These are phyloP conservation scores for Davidsoniella virescens DNA, from an alignment of 2,329 filamentous ascomycete species.

Conservation along the genomic window DNA sequence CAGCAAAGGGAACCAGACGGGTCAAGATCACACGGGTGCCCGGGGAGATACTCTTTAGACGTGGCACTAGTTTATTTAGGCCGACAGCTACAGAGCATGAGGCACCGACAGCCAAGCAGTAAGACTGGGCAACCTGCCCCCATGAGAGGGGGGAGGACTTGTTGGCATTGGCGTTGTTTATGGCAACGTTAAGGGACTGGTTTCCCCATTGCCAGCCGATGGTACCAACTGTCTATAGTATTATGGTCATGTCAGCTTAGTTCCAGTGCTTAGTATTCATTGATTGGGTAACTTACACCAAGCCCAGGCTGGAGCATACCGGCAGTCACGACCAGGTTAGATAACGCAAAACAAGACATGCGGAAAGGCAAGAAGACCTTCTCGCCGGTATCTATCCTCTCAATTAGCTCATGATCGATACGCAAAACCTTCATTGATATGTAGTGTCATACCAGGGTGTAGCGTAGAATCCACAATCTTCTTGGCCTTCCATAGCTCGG, in stretches of 20 bases:
- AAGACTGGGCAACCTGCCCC: conserved; percentile 71
- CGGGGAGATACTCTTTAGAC: conserved; percentile 60
- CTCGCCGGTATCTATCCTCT: conserved; percentile 61
- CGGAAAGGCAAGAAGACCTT: conserved; percentile 88
- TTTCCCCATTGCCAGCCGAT: conserved; percentile 91
- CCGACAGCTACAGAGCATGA: conserved; percentile 89
- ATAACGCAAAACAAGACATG: conserved; percentile 90
- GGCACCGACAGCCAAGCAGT: conserved; percentile 78
- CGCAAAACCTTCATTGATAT: not conserved
- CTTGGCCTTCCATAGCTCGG: conserved; percentile 87
- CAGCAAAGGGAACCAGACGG: conserved; percentile 89
- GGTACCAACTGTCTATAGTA: conserved; percentile 54
- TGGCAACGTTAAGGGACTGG: conserved; percentile 93
- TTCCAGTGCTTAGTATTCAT: not conserved
- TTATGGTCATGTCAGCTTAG: conserved; percentile 4
- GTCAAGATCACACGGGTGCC: conserved; percentile 60
- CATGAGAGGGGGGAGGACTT: conserved; percentile 82
- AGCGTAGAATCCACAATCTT: conserved; percentile 93
- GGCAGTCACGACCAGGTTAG: conserved; percentile 85
- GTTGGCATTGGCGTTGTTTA: conserved; percentile 96
- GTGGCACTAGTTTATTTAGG: conserved; percentile 76
- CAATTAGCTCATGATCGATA: not conserved
- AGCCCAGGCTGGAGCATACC: conserved; percentile 93
- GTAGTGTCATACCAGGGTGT: conserved; percentile 57
- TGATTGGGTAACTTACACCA: conserved; percentile 31